Evolutionary conservation across 371 early-diverging fungal species (phyloP), one percentile per base, ranked within the genome.

Genomic region (Saksenaea oblongispora): DNA sequence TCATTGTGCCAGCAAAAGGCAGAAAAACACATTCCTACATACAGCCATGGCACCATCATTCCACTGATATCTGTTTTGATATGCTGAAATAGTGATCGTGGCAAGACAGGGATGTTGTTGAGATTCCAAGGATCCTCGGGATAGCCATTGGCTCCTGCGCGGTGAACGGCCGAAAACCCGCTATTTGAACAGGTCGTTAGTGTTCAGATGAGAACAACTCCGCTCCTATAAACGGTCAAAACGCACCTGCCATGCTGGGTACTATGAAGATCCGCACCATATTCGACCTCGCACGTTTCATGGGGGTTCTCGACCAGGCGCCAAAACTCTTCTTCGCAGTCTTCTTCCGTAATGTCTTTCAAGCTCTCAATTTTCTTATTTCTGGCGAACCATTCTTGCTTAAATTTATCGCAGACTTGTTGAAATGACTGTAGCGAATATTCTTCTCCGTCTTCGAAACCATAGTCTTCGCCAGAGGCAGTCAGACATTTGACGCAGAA

Each of bases 1-100:
- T 98, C 98, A 37, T 91, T 93, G 70, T 98, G 98, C 98, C 98
- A 98, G 74, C 98, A 97, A 67, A 98, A 97, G 1, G 98, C 94
- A 34, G 94, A 92, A 64, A 97, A 96, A 61, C 89, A 89, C 96
- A 95, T 95, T 34, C 98, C 98, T 5, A 96, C 91, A 66, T 98
- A 98, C 13, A 98, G 75, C 98, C 98, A 98, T 17, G 98, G 98
- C 1, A 92, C 85, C 91, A 93, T 96, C 93, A 97, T 95, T 5
- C 98, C 98, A 27, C 91, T 88, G 26, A 97, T 95, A 65, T 97
- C 95, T 34, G 90, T 85, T 47, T 89, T 86, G 70, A 97, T 91
- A 69, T 93, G 84, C n/a, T 87, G 84, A 61, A 98, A 92, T 28
- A 98, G 82, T 1, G 96, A 95, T 13, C 84, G 84, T 5, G 87